These are phyloP conservation scores for Lepidium aucheri DNA, from an alignment of 345 rosid genomes.

Conservation along the genomic window DNA sequence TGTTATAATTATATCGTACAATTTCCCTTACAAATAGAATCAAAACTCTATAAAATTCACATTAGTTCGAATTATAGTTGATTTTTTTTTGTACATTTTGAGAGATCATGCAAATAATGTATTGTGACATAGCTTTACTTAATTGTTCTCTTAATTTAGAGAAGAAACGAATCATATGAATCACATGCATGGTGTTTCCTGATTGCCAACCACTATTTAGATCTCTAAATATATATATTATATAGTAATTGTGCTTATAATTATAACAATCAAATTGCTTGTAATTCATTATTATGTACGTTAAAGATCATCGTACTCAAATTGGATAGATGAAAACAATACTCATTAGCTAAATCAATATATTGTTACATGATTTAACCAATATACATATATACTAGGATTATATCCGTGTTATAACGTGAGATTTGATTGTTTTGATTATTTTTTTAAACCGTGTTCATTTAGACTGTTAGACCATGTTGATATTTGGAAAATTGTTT, in stretches of 20 bases:
- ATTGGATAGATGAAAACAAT: neutral
- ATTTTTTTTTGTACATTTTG: neutral
- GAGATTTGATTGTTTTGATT: no score
- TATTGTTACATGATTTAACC: neutral
- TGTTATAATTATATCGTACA: neutral
- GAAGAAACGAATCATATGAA: slow-evolving; percentile 5
- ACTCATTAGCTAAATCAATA: neutral
- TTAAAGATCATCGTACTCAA: neutral
- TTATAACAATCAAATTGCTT: neutral
- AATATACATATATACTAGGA: no score
- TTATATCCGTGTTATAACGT: no score
- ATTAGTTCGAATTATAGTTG: neutral
- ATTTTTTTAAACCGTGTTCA: no score
- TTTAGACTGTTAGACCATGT: no score
- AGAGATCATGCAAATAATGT: neutral
- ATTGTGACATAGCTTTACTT: neutral
- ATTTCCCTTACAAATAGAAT: neutral
- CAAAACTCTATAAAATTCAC: neutral
- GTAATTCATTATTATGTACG: neutral
- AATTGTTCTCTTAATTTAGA: neutral
- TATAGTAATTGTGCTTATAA: neutral
- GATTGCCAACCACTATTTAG: slow-evolving; percentile 6
- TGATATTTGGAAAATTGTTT: no score
- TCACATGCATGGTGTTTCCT: slow-evolving; percentile 8
- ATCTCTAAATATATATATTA: neutral